Evolutionary conservation across 2,329 filamentous ascomycete genomes (phyloP), one percentile per base, ranked within the genome.

Genomic region (Diaporthe sp.): DNA sequence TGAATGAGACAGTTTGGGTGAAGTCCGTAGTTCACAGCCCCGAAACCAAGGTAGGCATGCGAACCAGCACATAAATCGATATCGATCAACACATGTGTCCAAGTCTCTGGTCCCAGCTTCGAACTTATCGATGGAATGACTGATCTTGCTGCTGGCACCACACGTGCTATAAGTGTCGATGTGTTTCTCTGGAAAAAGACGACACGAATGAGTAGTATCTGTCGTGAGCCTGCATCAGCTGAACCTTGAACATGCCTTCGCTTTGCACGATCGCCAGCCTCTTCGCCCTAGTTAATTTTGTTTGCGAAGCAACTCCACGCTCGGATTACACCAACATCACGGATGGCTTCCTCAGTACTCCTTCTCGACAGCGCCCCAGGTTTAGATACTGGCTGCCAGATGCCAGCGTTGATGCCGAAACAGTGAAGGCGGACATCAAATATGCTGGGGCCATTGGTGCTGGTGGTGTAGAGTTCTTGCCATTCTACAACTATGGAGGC

Each of bases 301-400:
- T 46, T 4, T 65, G 59, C 59, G 5, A 65, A 28, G 39, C 59
- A 15, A 65, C 1, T 44, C 12, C 7, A 4, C 17, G 9, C 3
- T 10, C 13, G 9, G 12, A 12, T 17, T 5, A 19, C 7, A 10
- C n/a, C 25, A 19, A 65, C 8, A 8, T 19, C 9, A 1, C 4
- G 15, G 25, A 65, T 46, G 25, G 17, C 2, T 65, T 65, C 19
- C 39, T 65, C 39, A 42, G 15, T 8, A 42, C 59, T 22, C 39
- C 39, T 28, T 46, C 59, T 22, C n/a, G 4, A 22, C 39, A 31
- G 4, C 59, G 59, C 9, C n/a, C 59, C 7, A 28, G 59, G 4
- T 65, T 65, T n/a, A 65, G 59, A 46, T 65, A 65, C 25, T 65
- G 59, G 39, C 59, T 65, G 44, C 62, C 62, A 8, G 62, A 65